phyloP scores from a whole-genome alignment of 805 yeast species.

The Candida mattraensis region DNA sequence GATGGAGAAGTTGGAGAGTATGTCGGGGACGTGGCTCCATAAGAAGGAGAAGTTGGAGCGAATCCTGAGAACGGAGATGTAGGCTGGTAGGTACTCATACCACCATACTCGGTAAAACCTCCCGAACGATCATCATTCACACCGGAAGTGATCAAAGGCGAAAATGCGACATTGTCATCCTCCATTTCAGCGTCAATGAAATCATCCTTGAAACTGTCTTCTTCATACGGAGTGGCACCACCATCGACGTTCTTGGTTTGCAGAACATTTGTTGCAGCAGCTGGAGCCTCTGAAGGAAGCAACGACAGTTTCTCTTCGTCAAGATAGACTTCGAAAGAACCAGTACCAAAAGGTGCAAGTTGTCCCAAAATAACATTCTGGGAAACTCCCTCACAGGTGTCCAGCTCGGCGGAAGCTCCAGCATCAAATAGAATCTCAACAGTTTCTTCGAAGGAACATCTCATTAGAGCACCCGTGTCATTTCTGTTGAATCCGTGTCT shows the following conservation, averaged over 20 bases:
- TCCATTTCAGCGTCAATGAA: conserved; percentile 42
- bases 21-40: conserved; percentile 61
- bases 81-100: conserved; percentile 47
- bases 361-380: conserved; percentile 97
- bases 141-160: conserved; percentile 90
- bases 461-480: conserved; percentile 98
- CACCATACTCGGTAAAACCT: conserved; percentile 88
- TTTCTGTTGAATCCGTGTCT: conserved; percentile 99
- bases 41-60: conserved; percentile 53
- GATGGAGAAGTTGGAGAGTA: conserved; percentile 74
- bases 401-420: conserved; percentile 96
- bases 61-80: conserved; percentile 55
- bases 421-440: conserved; percentile 97
- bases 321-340: conserved; percentile 92
- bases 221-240: conserved; percentile 89
- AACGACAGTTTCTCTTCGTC: conserved; percentile 82
- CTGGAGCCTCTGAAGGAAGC: conserved; percentile 51
- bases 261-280: conserved; percentile 38
- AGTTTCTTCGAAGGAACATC: conserved; percentile 99
- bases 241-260: conserved; percentile 59
- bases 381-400: conserved; percentile 98
- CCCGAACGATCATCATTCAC: conserved; percentile 72
- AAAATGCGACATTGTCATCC: conserved; percentile 74
- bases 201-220: conserved; percentile 64
- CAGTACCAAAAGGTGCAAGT: conserved; percentile 98